Base-by-base conservation (phyloP, 1,284 basidiomycete genomes). In the Lentinula novae-zelandiae region DNA sequence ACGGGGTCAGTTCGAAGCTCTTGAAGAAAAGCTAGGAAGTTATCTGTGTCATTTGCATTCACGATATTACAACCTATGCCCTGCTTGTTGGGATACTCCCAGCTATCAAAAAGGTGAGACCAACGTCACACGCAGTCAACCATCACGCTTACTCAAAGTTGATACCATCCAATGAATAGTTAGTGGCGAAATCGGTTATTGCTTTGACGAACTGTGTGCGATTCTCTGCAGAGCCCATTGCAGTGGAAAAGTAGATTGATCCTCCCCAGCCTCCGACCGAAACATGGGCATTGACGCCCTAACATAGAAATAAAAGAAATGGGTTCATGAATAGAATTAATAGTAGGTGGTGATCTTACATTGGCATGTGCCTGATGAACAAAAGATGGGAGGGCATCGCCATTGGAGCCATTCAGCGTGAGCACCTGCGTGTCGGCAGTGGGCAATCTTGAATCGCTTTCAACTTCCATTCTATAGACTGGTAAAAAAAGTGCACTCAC, bases 211-310 rank as follows among this genome's bases (percentile, higher is more conserved):
- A 94, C 0, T 77, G 77, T 5, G 83, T 82, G 44, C 91, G 82
- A 67, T 84, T 86, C 36, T 73, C 71, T 0, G 80, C 71, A 27
- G 77, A 84, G 15, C 80, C 82, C 34, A 93, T 84, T 42, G 86
- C 80, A 27, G 82, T 75, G 1, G 93, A 95, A 73, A 87, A 96
- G 73, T 73, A 87, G 13, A 65, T 74, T 3, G 83, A 85, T 42
- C 92, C 92, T 2, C 84, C 83, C 93, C 93, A 96, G 39, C 94
- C 94, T 53, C 94, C 94, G 57, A 95, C 78, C 27, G 87, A 85
- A 38, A 93, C 71, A 56, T 87, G 78, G 17, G 92, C 90, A 62
- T 82, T 79, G 61, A 93, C 90, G 54, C 71, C 71, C 79, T 89
- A 71, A 4, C 13, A 33, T 5, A 4, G 7, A 33, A n/a, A 20